Conservation (phyloP, 495 filamentous ascomycete genomes). For the Thermothielavioides terrestris region DNA sequence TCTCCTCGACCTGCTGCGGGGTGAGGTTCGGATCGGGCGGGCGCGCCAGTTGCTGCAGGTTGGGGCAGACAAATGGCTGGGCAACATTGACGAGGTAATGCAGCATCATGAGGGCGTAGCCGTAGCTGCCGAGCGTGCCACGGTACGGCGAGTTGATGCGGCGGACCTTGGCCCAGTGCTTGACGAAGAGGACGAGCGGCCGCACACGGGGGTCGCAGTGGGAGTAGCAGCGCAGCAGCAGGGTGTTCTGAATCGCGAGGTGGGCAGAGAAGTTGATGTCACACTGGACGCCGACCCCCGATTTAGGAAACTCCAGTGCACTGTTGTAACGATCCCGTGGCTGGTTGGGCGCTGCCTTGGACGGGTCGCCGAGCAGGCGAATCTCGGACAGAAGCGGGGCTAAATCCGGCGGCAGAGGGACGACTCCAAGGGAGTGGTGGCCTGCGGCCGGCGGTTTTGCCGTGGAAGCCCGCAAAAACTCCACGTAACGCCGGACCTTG, state of each 20-base stretch:
- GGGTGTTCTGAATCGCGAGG: constrained; percentile 70
- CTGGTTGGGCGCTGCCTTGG: constrained; percentile 37
- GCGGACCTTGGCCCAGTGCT: constrained; percentile 72
- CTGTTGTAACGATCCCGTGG: constrained; percentile 43
- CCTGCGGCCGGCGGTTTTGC: neutral
- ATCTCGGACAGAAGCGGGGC: constrained; percentile 24
- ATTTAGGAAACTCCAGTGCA: constrained; percentile 61
- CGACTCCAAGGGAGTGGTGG: constrained; percentile 14
- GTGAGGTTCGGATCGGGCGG: constrained; percentile 31
- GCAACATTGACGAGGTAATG: constrained; percentile 78
- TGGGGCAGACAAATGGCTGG: constrained; percentile 67
- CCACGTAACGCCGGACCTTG: constrained; percentile 35
- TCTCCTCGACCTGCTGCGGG: constrained; percentile 33
- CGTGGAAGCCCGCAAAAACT: constrained; percentile 19
- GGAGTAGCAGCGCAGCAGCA: constrained; percentile 68
- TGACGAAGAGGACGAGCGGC: constrained; percentile 71
- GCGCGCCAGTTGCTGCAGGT: constrained; percentile 57
- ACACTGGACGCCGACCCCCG: constrained; percentile 62
- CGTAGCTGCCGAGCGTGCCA: constrained; percentile 76
- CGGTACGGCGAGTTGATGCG: constrained; percentile 75
- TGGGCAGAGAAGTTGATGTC: constrained; percentile 81
- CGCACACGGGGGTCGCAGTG: constrained; percentile 62
- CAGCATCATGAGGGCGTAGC: constrained; percentile 88
- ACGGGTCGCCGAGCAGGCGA: constrained; percentile 32
- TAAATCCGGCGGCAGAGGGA: constrained; percentile 20